Evolutionary conservation across 106 monocot genomes (phyloP).

Genomic region (Dactylorhiza incarnata): DNA sequence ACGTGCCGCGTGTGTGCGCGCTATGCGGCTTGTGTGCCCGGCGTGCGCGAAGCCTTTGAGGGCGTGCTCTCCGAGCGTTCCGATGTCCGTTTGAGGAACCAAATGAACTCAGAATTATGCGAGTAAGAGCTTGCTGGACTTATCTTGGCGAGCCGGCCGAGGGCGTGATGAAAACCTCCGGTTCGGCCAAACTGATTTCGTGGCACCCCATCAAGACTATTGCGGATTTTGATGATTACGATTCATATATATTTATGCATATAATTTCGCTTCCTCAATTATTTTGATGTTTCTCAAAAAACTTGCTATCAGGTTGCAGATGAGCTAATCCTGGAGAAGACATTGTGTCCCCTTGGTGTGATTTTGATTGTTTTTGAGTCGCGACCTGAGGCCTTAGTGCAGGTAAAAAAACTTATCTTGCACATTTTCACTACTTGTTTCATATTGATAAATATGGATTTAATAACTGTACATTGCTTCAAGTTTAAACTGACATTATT

Average conservation of each 20-base stretch:
- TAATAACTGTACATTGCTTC: neutral
- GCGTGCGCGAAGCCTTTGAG: no score
- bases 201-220: no score
- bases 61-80: no score
- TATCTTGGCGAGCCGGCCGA: no score
- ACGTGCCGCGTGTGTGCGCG: no score
- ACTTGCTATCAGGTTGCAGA: constrained; percentile 58
- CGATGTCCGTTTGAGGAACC: no score
- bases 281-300: neutral
- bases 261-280: neutral
- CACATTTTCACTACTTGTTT: neutral
- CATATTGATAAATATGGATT: neutral
- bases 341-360: constrained; percentile 76
- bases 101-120: no score
- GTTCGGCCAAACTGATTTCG: no score
- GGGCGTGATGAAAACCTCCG: no score
- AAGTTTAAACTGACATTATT: neutral
- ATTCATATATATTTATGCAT: neutral
- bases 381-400: constrained; percentile 93
- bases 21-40: no score
- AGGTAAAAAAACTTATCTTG: constrained; percentile 45
- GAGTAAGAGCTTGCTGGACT: no score
- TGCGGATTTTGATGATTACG: no score
- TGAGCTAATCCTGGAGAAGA: constrained; percentile 71
- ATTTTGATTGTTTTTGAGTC: constrained; percentile 93